Evolutionary conservation across 371 early-diverging fungal genomes (phyloP), one percentile per base, ranked within the genome.

Genomic region (Mucor irregularis): DNA sequence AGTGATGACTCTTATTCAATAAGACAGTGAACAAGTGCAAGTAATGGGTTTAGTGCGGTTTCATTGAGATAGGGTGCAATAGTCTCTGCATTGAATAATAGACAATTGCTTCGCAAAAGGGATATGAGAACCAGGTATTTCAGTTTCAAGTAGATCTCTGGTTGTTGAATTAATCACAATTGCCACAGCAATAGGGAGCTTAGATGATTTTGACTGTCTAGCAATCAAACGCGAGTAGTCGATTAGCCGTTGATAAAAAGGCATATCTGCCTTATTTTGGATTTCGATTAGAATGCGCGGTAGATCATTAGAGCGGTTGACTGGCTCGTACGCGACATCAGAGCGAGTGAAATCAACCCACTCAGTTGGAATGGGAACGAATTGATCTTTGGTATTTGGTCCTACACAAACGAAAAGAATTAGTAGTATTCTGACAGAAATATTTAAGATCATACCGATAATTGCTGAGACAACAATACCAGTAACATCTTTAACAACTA

Each of bases 121-220:
- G 49, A 49, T 38, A 47, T 16, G 21, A 47, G 47, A 37, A 31
- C 56, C 48, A 55, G 56, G 48, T 47, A 55, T 47, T 48, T 55
- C 56, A 55, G 47, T 46, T 48, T 48, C 43, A 49, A 56, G 42
- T 56, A 56, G 49, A 49, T 49, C 56, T 31, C 43, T 40, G 49
- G 42, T 43, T 49, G 49, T 49, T 13, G 49, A 49, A 49, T 49
- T 49, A 40, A 56, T 49, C 25, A 56, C 48, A 24, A 38, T 48
- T 47, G 56, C 56, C 40, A 56, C 29, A 49, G 25, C 40, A 49
- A 56, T 56, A 48, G 49, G 56, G 19, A 49, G 49, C 43, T 21
- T 49, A 49, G 40, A 48, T 21, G 49, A 14, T 48, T 40, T 49
- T 25, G 48, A 17, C 33, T 56, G 47, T 38, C 45, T 54, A 35